Conservation (phyloP, 2,329 filamentous ascomycete species). For the Scedosporium minutisporum region DNA sequence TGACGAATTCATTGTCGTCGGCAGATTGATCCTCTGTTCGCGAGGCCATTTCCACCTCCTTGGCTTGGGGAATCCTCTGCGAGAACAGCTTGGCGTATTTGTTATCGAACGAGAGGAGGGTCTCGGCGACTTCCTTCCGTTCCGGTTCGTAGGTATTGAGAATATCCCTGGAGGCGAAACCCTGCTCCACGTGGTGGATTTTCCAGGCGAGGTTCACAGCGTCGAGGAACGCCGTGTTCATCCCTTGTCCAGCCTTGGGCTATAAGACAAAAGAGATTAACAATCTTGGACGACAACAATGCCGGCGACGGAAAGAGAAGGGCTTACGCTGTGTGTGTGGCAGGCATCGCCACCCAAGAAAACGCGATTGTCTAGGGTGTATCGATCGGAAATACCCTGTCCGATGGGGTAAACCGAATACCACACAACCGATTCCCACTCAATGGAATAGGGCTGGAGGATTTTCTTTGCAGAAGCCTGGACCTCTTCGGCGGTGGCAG, state of each 20-base stretch:
- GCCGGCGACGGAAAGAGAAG: neutral
- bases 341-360: constrained; percentile 72
- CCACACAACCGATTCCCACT: constrained; percentile 61
- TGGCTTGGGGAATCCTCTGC: constrained; percentile 60
- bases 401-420: constrained; percentile 70
- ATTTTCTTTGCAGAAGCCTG: constrained; percentile 57
- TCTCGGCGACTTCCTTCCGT: constrained; percentile 75
- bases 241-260: constrained; percentile 70
- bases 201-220: constrained; percentile 94
- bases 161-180: constrained; percentile 65
- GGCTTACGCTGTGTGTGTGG: constrained; percentile 62
- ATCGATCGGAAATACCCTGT: constrained; percentile 60
- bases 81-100: constrained; percentile 88
- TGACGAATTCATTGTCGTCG: constrained; percentile 71
- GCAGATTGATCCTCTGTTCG: constrained; percentile 17
- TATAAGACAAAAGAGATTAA: constrained; percentile 24
- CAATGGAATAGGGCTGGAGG: constrained; percentile 55
- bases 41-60: constrained; percentile 61
- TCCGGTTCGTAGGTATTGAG: constrained; percentile 82
- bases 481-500: constrained; percentile 53
- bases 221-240: constrained; percentile 73
- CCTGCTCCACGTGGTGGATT: constrained; percentile 79
- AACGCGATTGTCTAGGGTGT: constrained; percentile 58
- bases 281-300: constrained; percentile 15
- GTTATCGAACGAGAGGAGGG: constrained; percentile 75